Conservation (phyloP, 129 eudicot species). For the Artemisia annua region DNA sequence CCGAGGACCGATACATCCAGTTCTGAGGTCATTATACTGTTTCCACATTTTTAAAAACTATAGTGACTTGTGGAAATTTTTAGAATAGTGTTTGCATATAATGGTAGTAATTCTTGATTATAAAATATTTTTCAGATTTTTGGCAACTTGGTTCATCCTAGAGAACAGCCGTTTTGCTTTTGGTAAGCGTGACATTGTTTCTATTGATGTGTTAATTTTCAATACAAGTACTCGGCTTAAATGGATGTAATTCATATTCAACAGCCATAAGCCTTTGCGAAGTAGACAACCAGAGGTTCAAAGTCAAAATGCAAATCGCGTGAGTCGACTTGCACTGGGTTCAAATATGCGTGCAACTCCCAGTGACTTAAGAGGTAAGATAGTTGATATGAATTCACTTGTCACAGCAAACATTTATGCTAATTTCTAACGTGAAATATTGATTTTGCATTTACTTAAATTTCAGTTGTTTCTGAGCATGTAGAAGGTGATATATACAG, state of each 20-base stretch:
- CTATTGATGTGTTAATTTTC: neutral
- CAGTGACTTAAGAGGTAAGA: constrained; percentile 46
- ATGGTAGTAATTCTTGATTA: constrained; percentile 13
- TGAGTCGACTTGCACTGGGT: constrained; percentile 46
- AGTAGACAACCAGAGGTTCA: constrained; percentile 43
- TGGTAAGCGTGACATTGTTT: constrained; percentile 42
- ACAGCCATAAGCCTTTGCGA: constrained; percentile 51
- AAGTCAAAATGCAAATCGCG: constrained; percentile 43
- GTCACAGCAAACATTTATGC: neutral
- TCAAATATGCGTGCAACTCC: constrained; percentile 45
- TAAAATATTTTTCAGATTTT: constrained; percentile 43
- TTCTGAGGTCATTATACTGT: constrained; percentile 60
- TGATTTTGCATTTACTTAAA: neutral
- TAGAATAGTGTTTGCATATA: neutral
- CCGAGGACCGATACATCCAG: constrained; percentile 42
- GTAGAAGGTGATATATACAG: constrained; percentile 51
- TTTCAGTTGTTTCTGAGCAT: constrained; percentile 42
- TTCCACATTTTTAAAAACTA: neutral
- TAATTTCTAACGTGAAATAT: neutral
- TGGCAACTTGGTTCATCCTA: constrained; percentile 63
- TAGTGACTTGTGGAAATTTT: neutral
- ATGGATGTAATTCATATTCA: constrained; percentile 11
- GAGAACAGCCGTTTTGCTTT: constrained; percentile 53
- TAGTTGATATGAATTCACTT: constrained; percentile 36
- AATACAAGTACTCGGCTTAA: constrained; percentile 5